Evolutionary conservation across 2,329 filamentous ascomycete genomes (phyloP), one percentile per base, ranked within the genome.

Genomic region (Periconia sp.): DNA sequence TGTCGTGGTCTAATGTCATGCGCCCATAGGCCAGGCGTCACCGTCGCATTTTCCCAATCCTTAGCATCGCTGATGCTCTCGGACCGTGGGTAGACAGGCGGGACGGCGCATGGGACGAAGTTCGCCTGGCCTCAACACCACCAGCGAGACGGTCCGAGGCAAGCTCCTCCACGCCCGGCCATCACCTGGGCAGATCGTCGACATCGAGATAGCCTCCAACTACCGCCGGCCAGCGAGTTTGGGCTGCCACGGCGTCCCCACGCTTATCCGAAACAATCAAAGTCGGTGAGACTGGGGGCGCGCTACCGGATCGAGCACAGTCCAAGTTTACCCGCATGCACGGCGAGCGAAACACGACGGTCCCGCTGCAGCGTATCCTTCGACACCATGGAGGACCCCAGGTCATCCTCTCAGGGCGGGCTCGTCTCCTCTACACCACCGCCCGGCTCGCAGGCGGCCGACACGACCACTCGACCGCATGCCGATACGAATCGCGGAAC

Each of bases 381-480:
- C 56, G 63, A 57, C 62, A 66, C 51, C 57, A 65, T 66, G 65
- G 62, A 59, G 43, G 61, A 36, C 53, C 54, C 55, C 49, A 50
- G 53, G 52, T 50, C 56, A 46, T 57, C 59, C 41, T 46, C 51
- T 33, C 22, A 50, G 57, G 50, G 53, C 40, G 37, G 34, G 43
- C 50, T 46, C 44, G 51, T 48, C 44, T 53, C 60, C 41, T 53
- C 50, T 43, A 44, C 40, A 36, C 39, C 51, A 30, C 40, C 50
- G 15, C 32, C 52, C 31, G 49, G 39, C 46, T 41, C 43, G 51
- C 46, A 35, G 49, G 40, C 48, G 40, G 51, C 54, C 43, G 18
- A 45, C 30, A 36, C 44, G 21, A 31, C 47, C 45, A 34, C 40
- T 28, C 42, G 22, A n/a, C 29, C 40, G 33, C 30, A 40, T 43